These are phyloP conservation scores for Nyssa sinensis DNA, from an alignment of 148 eudicot species.

Conservation along the genomic window DNA sequence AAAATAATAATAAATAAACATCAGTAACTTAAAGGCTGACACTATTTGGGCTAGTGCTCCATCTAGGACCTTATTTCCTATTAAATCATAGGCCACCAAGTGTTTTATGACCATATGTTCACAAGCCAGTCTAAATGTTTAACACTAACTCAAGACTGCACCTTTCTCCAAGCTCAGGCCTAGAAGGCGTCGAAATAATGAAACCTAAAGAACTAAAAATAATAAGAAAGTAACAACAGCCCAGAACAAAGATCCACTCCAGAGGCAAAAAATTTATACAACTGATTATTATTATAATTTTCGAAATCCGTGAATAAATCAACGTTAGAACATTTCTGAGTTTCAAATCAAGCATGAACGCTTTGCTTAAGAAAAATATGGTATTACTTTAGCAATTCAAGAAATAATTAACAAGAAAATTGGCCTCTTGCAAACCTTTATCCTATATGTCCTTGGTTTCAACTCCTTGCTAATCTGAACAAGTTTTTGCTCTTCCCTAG, in stretches of 20 bases:
- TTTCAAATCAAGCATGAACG: not conserved
- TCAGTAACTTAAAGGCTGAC: too few relatives aligned
- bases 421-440: slow-evolving; percentile 54
- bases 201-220: not conserved
- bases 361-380: not conserved
- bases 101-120: too few relatives aligned
- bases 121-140: too few relatives aligned
- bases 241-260: not conserved
- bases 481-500: slow-evolving; percentile 83
- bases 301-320: not conserved
- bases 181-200: not conserved
- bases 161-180: not conserved
- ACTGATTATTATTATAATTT: not conserved
- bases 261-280: not conserved
- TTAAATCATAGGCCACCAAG: too few relatives aligned
- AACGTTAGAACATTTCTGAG: too few relatives aligned
- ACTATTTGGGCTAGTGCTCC: too few relatives aligned
- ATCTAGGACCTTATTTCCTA: too few relatives aligned
- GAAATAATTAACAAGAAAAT: not conserved
- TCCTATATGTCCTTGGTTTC: slow-evolving; percentile 90
- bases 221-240: not conserved
- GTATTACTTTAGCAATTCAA: not conserved
- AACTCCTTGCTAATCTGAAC: slow-evolving; percentile 75
- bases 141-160: not conserved
- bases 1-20: too few relatives aligned